A percentile compares a stretch with the other conserved stretches of the same genome.
Evolutionary conservation across 441 rosid species (phyloP).

Genomic region (Sinapis alba): DNA sequence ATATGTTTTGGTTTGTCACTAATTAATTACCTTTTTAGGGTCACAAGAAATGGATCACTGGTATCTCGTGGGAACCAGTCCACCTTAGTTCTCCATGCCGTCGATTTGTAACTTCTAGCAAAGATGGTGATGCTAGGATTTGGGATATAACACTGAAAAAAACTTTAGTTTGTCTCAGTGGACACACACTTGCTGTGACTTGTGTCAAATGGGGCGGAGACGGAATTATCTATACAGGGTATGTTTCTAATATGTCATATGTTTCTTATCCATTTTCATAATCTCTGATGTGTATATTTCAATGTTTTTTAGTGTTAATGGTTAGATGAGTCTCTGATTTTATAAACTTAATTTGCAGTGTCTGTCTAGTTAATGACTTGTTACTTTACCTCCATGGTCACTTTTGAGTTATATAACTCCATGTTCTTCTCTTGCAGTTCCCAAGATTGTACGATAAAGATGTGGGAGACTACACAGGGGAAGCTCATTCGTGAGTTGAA

Average conservation of each 20-base stretch:
- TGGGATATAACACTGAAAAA: conserved; percentile 80
- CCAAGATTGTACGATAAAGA: conserved; percentile 93
- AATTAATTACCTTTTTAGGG: conserved; percentile 52
- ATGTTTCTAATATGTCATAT: conserved; percentile 21
- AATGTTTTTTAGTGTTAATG: neutral
- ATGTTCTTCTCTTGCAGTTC: conserved; percentile 53
- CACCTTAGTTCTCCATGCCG: conserved; percentile 90
- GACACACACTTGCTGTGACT: conserved; percentile 95
- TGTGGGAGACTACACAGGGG: conserved; percentile 98
- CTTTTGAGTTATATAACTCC: neutral
- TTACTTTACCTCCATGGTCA: conserved; percentile 3
- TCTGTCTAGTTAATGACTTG: neutral
- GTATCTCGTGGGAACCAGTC: conserved; percentile 95
- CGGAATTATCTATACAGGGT: conserved; percentile 93
- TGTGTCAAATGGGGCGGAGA: conserved; percentile 99
- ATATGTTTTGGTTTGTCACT: neutral
- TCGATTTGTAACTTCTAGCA: conserved; percentile 95
- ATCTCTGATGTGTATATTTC: neutral
- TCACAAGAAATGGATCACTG: conserved; percentile 98
- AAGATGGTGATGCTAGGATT: conserved; percentile 99
- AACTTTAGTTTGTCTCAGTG: conserved; percentile 77
- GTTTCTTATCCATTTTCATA: neutral
- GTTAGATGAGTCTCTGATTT: neutral
- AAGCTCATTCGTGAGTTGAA: conserved; percentile 95
- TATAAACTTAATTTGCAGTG: neutral